A percentile compares a stretch with the other conserved stretches of the same genome.
Conservation (phyloP, 495 filamentous ascomycete species). For the Bombardia bombarda region DNA sequence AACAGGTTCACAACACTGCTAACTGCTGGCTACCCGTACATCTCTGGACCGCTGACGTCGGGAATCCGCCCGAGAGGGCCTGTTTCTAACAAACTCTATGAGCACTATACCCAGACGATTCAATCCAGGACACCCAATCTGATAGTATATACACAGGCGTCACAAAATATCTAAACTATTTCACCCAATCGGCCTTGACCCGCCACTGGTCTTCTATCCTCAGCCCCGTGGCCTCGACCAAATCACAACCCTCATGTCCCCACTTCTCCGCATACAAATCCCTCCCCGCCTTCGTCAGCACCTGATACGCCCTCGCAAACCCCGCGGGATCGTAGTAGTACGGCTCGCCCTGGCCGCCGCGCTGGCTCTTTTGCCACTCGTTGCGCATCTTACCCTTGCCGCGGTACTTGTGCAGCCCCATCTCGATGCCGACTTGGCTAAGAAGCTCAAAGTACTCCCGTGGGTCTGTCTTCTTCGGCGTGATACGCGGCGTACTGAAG, state of each 20-base stretch:
- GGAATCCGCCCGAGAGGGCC: no score
- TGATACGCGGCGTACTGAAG: no score
- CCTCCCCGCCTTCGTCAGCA: slow-evolving; percentile 46
- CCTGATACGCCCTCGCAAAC: slow-evolving; percentile 42
- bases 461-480: no score
- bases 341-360: slow-evolving; percentile 52
- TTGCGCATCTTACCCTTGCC: slow-evolving; percentile 38
- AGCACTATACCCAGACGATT: no score
- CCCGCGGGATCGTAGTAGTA: slow-evolving; percentile 49
- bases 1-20: no score
- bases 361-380: slow-evolving; percentile 51
- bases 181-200: slow-evolving; percentile 34
- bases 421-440: slow-evolving; percentile 18
- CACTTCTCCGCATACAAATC: slow-evolving; percentile 48
- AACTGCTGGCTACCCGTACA: no score
- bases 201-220: slow-evolving; percentile 44
- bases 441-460: slow-evolving; percentile 24
- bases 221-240: slow-evolving; percentile 29
- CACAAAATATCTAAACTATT: no score
- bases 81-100: no score
- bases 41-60: no score
- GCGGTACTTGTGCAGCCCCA: slow-evolving; percentile 35
- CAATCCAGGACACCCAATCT: no score
- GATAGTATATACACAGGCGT: no score
- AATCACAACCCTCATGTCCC: slow-evolving; percentile 47